Conservation (phyloP, 2,329 filamentous ascomycete genomes). For the Pseudogymnoascus sp. region DNA sequence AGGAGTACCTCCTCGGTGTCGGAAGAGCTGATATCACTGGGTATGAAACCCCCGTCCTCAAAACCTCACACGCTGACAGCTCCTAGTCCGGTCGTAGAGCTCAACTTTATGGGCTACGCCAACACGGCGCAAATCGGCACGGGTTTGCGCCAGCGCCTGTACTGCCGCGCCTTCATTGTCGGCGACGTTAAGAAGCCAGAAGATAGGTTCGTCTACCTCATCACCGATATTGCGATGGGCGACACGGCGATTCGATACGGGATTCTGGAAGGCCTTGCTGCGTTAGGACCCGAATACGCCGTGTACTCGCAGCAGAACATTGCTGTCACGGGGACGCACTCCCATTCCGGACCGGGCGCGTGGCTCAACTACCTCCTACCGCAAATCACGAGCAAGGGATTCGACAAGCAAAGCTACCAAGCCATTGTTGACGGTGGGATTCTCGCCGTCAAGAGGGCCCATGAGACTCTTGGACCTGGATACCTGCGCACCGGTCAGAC, state of each 20-base stretch:
- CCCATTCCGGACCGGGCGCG: constrained; percentile 82
- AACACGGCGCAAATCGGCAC: constrained; percentile 74
- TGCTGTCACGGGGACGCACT: constrained; percentile 87
- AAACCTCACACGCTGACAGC: not conserved
- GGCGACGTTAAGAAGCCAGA: constrained; percentile 57
- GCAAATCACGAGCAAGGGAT: constrained; percentile 82
- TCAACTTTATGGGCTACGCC: constrained; percentile 89
- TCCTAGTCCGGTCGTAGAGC: constrained; percentile 70
- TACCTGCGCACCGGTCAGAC: constrained; percentile 63
- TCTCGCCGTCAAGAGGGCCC: constrained; percentile 73
- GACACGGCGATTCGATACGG: constrained; percentile 84
- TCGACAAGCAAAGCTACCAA: constrained; percentile 77
- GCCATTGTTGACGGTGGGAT: constrained; percentile 84
- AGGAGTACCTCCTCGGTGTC: constrained; percentile 55
- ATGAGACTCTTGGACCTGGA: constrained; percentile 59
- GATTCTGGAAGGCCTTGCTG: constrained; percentile 67
- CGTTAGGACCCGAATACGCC: constrained; percentile 63
- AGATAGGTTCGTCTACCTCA: constrained; percentile 78
- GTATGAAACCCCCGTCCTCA: constrained; percentile 30
- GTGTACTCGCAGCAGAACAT: constrained; percentile 75
- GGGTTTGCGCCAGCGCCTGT: constrained; percentile 79
- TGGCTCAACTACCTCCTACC: constrained; percentile 94
- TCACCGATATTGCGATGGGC: constrained; percentile 79
- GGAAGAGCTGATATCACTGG: constrained; percentile 69
- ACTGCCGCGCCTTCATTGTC: constrained; percentile 84